Percentiles rank a stretch among this genome's conserved stretches.
These are phyloP conservation scores for Leccinum rimulosum DNA, from an alignment of 768 basidiomycete species.

Conservation along the genomic window DNA sequence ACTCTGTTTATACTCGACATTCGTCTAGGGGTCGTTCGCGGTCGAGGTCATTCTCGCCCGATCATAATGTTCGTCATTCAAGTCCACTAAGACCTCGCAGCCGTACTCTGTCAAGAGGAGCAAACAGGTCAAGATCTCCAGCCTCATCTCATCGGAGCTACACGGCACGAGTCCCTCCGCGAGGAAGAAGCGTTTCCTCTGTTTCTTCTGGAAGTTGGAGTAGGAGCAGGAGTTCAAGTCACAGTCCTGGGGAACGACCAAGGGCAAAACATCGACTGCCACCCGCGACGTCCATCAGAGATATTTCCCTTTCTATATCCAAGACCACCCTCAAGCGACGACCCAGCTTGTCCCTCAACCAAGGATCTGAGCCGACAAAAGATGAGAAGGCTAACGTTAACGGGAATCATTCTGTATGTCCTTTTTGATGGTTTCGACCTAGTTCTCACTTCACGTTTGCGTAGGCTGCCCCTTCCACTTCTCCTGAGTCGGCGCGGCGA, in stretches of 20 bases:
- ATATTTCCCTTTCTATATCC: slow-evolving; percentile 30
- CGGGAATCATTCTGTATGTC: slow-evolving; percentile 36
- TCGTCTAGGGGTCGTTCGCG: slow-evolving; percentile 66
- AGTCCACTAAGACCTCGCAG: slow-evolving; percentile 48
- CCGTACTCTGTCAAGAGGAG: slow-evolving; percentile 48
- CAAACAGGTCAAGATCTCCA: slow-evolving; percentile 38
- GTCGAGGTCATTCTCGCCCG: slow-evolving; percentile 59
- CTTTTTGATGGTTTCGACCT: not conserved
- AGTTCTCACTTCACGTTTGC: slow-evolving; percentile 10
- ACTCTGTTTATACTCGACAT: slow-evolving; percentile 60
- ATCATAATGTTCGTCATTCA: slow-evolving; percentile 50
- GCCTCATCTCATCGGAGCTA: slow-evolving; percentile 43
- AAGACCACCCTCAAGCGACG: slow-evolving; percentile 29
- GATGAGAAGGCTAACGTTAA: slow-evolving; percentile 39
- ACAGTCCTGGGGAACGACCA: slow-evolving; percentile 50
- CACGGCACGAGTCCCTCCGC: slow-evolving; percentile 28
- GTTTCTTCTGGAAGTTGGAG: slow-evolving; percentile 54
- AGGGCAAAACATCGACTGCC: slow-evolving; percentile 67
- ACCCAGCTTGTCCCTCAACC: slow-evolving; percentile 16
- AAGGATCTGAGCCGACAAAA: slow-evolving; percentile 26
- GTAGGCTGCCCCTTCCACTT: slow-evolving; percentile 19
- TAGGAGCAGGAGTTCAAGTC: slow-evolving; percentile 50
- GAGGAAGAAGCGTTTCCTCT: slow-evolving; percentile 52
- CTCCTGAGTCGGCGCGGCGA: slow-evolving; percentile 21
- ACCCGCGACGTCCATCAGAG: slow-evolving; percentile 39